Base-by-base conservation (phyloP, 2,329 filamentous ascomycete species). In the Xylariales sp. region DNA sequence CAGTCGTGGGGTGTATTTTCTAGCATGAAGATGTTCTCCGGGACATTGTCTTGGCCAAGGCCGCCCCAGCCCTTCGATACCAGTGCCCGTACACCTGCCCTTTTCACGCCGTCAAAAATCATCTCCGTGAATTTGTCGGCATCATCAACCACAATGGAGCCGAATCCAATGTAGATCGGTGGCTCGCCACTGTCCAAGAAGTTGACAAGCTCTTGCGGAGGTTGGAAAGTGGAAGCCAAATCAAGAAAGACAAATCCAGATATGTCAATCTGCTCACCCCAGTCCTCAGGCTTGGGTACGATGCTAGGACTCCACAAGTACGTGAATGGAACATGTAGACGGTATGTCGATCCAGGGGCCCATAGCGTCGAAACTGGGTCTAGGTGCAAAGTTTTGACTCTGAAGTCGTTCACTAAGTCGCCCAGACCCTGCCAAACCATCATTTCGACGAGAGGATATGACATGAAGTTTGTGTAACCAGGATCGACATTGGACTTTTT, bases 341-440 rank as follows among this genome's bases (percentile, higher is more conserved):
- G 74, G 42, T 85, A 86, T 0, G 85, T 72, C 27, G 84, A 75
- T 0, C 83, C 84, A 0, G 85, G 85, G 0, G 85, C 86, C 85
- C 85, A 89, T 1, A 89, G 63, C 0, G 81, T 86, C 24, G 81
- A 85, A 2, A 91, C 78, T 0, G 84, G 82, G 46, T 90, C 85
- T 0, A 91, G 63, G 2, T 74, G 76, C 1, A 91, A 65, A 0
- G 79, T 86, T 38, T 81, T 77, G 5, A 78, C 70, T 32, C 87
- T 73, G 49, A 90, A 88, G 19, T 78, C 68, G 52, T 91, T 91
- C 46, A 91, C 76, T 19, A 91, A 63, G 55, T 90, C 86, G 3
- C 86, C 86, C 1, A 91, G 69, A 0, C 89, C 90, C 59, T 95
- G 88, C 89, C 89, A 95, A 2, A 88, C 85, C 74, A 91, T 87